Conservation (phyloP, 2,329 filamentous ascomycete genomes). For the Raffaelea ambrosiae region DNA sequence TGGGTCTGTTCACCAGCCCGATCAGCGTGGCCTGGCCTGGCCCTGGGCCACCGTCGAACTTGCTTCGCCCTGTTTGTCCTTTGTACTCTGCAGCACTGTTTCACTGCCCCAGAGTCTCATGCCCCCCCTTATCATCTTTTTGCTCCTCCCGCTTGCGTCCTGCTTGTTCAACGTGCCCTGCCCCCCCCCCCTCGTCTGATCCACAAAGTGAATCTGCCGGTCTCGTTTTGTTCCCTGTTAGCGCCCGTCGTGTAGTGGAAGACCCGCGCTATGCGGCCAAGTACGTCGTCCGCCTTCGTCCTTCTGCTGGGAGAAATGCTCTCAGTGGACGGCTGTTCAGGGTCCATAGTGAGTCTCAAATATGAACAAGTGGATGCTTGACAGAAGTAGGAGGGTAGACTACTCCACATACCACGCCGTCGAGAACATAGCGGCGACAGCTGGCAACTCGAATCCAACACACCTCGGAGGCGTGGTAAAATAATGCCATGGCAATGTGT, state of each 20-base stretch:
- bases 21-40: too few species aligned
- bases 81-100: too few species aligned
- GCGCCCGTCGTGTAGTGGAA: neutral
- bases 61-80: too few species aligned
- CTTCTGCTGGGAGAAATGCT: too few species aligned
- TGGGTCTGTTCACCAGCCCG: too few species aligned
- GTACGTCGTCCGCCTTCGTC: neutral
- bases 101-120: too few species aligned
- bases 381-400: neutral
- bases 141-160: too few species aligned
- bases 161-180: too few species aligned
- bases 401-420: constrained; percentile 6
- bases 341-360: neutral
- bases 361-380: neutral
- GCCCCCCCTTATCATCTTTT: too few species aligned
- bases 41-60: too few species aligned
- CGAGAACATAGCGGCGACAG: constrained; percentile 2
- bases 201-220: too few species aligned
- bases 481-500: neutral
- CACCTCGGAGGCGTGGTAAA: neutral
- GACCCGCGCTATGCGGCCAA: neutral
- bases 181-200: too few species aligned
- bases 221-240: neutral
- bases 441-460: neutral
- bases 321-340: neutral